phyloP scores from a whole-genome alignment of 768 basidiomycete species.

The Kwoniella sp. region DNA sequence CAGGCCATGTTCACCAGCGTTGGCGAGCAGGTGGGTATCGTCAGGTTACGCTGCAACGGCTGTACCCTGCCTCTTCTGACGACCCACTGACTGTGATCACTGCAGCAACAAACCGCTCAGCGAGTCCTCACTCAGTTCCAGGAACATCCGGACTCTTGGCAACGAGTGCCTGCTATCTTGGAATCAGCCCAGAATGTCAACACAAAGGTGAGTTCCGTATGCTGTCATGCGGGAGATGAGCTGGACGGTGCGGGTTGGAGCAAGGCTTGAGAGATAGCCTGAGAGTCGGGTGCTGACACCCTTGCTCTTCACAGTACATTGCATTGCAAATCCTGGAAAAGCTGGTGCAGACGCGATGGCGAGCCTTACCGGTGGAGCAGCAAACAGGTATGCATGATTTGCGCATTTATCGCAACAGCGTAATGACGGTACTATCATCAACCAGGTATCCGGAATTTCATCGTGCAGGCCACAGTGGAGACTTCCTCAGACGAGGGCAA shows the following conservation, averaged over 20 bases:
- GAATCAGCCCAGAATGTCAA: conserved; percentile 79
- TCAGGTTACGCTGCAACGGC: neutral
- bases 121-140: conserved; percentile 91
- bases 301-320: conserved; percentile 64
- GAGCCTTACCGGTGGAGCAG: conserved; percentile 88
- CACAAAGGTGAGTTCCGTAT: conserved; percentile 55
- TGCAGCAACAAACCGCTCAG: conserved; percentile 90
- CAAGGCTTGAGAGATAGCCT: no score
- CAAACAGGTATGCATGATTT: conserved; percentile 62
- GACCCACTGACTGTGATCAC: neutral
- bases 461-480: conserved; percentile 88
- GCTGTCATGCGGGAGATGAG: no score
- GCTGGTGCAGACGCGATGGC: conserved; percentile 91
- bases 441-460: conserved; percentile 89
- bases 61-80: no score
- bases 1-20: conserved; percentile 82
- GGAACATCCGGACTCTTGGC: conserved; percentile 94
- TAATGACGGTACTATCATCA: neutral
- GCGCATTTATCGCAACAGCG: conserved; percentile 33
- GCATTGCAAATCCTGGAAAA: conserved; percentile 95
- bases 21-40: conserved; percentile 72
- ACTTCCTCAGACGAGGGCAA: conserved; percentile 83
- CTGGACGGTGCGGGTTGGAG: no score
- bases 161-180: conserved; percentile 87
- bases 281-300: no score